Conservation (phyloP, 169 alveolate species). For the Theileria sp. region DNA sequence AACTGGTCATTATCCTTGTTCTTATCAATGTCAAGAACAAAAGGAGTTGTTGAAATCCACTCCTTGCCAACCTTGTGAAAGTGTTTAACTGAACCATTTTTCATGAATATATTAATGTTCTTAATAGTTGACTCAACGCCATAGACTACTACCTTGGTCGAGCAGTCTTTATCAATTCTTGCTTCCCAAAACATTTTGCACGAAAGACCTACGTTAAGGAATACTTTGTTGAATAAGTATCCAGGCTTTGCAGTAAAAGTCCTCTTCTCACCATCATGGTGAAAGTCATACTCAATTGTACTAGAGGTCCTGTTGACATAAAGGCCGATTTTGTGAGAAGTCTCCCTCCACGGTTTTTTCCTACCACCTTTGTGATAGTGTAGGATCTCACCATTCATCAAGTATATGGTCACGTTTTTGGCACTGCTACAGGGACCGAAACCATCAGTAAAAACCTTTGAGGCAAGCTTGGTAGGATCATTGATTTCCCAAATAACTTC, state of each 20-base stretch:
- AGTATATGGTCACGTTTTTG: neutral
- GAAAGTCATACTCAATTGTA: neutral
- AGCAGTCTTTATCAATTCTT: neutral
- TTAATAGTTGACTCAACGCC: neutral
- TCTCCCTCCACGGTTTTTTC: neutral
- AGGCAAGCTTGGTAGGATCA: neutral
- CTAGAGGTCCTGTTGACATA: neutral
- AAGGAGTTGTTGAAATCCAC: neutral
- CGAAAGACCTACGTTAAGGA: neutral
- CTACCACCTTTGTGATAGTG: neutral
- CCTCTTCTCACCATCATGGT: neutral
- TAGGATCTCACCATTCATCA: neutral
- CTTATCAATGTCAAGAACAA: neutral
- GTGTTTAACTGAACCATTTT: neutral
- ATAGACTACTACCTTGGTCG: neutral
- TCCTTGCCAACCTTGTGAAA: neutral
- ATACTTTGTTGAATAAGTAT: neutral
- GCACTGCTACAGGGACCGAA: neutral
- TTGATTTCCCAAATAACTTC: neutral
- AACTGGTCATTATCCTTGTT: neutral
- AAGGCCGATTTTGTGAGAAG: neutral
- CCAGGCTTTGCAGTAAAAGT: slow-evolving; percentile 1
- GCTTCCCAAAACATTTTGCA: neutral
- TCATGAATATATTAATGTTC: neutral
- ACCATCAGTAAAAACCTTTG: neutral